Base-by-base conservation (phyloP, 2,329 filamentous ascomycete species). In the Tricladium varicosporioides region DNA sequence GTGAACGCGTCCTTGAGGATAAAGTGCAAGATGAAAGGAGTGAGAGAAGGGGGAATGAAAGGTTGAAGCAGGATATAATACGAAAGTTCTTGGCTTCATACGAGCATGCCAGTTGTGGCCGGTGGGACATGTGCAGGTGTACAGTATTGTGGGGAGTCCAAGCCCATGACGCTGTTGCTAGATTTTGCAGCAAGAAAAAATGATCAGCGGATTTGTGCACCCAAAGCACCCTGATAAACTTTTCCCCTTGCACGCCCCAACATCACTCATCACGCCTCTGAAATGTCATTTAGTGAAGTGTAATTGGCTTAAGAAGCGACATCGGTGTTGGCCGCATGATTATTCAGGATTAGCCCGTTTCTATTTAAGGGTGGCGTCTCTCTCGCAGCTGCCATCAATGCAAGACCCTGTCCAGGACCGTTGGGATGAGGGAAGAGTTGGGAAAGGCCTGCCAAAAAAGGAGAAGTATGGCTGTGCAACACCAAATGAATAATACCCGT, bases 401-500 rank as follows among this genome's bases (percentile, higher is more conserved):
- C 10, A 11, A 49, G 10, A 8, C 22, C 22, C 22, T 27, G 22
- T 27, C 22, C 22, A 27, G 22, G 22, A 27, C 22, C 22, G 4
- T 4, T 11, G 49, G 16, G 16, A n/a, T n/a, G 46, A 31, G 16
- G 2, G 13, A 31, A 15, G 48, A 48, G 48, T 52, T 43, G 55
- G 59, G 53, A 51, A 60, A 63, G 57, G 22, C 22, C 22, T 27
- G 22, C 22, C 22, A 7, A 27, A 27, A 27, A 27, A 7, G 22
- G 22, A 7, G 22, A 27, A 27, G 7, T 7, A 27, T 27, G 22
- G 22, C 22, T 27, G 22, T 27, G 22, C 22, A 27, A 27, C 22
- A 27, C 22, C 22, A 27, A 27, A 27, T 27, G 22, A 27, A 7
- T 4, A 27, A 27, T 27, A 27, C 22, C 22, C 22, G 4, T 27